Conservation (phyloP, 495 filamentous ascomycete species). For the Podospora australis region DNA sequence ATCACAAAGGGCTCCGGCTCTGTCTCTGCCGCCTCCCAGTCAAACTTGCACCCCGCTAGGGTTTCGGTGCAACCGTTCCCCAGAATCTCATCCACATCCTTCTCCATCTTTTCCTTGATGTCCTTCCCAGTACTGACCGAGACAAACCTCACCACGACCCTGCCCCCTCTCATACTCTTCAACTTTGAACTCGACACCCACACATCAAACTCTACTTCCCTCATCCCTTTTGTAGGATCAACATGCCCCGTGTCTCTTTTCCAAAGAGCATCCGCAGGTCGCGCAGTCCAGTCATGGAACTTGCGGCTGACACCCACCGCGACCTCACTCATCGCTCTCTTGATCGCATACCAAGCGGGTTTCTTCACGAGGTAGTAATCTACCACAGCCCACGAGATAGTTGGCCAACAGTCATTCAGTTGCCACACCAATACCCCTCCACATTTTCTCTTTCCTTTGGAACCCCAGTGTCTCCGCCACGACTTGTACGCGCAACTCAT, state of each 20-base stretch:
- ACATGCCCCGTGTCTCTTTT: slow-evolving; percentile 35
- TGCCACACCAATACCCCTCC: slow-evolving; percentile 89
- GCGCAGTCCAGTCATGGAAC: slow-evolving; percentile 55
- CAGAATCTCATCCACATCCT: slow-evolving; percentile 42
- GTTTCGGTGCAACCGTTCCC: slow-evolving; percentile 66
- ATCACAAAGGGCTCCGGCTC: slow-evolving; percentile 42
- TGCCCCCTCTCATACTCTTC: slow-evolving; percentile 33
- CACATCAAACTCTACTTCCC: slow-evolving; percentile 52
- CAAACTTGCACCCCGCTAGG: slow-evolving; percentile 31
- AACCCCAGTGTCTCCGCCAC: slow-evolving; percentile 68
- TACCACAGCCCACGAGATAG: slow-evolving; percentile 69
- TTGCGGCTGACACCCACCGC: slow-evolving; percentile 60
- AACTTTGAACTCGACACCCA: slow-evolving; percentile 61
- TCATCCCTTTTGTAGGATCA: slow-evolving; percentile 40
- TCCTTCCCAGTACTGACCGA: slow-evolving; percentile 59
- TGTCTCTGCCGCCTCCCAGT: slow-evolving; percentile 29
- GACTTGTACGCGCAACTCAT: slow-evolving; percentile 68
- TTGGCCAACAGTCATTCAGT: slow-evolving; percentile 87
- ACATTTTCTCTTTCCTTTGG: slow-evolving; percentile 55
- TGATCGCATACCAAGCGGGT: slow-evolving; percentile 69
- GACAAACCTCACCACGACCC: slow-evolving; percentile 55
- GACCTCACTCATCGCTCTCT: slow-evolving; percentile 58
- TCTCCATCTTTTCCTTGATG: slow-evolving; percentile 34
- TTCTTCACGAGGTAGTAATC: slow-evolving; percentile 74
- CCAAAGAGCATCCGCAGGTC: slow-evolving; percentile 20